Evolutionary conservation across 805 yeast species (phyloP).

Genomic region (Yarrowia porcina): DNA sequence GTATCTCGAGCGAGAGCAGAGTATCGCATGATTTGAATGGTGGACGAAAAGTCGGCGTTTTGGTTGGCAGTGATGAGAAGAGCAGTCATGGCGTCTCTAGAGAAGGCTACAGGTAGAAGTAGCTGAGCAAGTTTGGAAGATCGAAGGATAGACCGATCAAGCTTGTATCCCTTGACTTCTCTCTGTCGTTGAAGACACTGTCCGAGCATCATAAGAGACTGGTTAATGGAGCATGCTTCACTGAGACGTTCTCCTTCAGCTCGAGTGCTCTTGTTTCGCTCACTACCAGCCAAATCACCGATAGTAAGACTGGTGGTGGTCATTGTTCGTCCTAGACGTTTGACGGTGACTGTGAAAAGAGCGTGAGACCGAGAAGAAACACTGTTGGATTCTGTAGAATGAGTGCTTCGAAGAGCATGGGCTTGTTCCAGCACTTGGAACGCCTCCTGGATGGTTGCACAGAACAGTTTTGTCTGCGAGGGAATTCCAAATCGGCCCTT

Average conservation of each 20-base stretch:
- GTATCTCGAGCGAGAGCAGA: conserved; percentile 35
- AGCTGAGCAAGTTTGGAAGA: conserved; percentile 50
- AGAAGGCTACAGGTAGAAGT: conserved; percentile 46
- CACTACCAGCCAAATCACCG: conserved; percentile 55
- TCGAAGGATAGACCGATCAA: conserved; percentile 46
- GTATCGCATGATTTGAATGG: conserved; percentile 37
- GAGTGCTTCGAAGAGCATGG: conserved; percentile 42
- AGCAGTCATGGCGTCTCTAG: conserved; percentile 32
- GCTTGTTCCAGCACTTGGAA: conserved; percentile 42
- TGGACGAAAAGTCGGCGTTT: conserved; percentile 40
- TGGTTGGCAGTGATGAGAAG: conserved; percentile 44
- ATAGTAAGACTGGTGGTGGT: conserved; percentile 44
- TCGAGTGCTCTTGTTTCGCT: conserved; percentile 47
- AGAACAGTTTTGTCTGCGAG: conserved; percentile 41
- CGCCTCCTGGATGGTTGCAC: conserved; percentile 42
- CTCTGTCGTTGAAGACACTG: conserved; percentile 46
- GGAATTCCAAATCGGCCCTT: conserved; percentile 28
- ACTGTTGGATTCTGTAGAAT: conserved; percentile 45
- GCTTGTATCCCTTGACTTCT: conserved; percentile 30
- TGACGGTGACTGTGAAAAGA: conserved; percentile 46
- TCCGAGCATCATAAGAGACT: conserved; percentile 50
- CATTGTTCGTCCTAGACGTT: conserved; percentile 29
- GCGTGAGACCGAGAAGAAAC: conserved; percentile 53
- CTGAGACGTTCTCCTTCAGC: conserved; percentile 46
- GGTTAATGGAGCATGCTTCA: conserved; percentile 51